phyloP scores from a whole-genome alignment of 2,329 filamentous ascomycete genomes.

The Exophiala bonariae region DNA sequence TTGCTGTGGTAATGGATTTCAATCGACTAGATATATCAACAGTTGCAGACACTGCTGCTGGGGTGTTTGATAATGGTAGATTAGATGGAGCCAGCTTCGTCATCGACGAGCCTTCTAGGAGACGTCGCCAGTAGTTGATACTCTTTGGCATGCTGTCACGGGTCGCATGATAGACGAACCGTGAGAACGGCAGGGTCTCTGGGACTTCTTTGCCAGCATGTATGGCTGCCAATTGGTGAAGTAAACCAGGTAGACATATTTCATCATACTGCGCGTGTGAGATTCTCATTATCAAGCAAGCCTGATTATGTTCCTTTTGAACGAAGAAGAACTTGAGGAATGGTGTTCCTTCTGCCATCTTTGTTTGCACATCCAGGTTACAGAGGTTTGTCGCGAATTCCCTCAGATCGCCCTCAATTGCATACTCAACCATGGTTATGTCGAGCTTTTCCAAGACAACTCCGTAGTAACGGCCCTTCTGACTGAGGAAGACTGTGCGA shows the following conservation, averaged over 20 bases:
- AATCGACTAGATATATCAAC: conserved; percentile 48
- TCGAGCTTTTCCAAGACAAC: conserved; percentile 60
- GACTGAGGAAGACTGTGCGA: conserved; percentile 63
- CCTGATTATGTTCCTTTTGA: conserved; percentile 39
- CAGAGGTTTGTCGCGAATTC: conserved; percentile 55
- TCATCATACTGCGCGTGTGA: conserved; percentile 71
- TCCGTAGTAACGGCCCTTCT: conserved; percentile 52
- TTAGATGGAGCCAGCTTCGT: conserved; percentile 22
- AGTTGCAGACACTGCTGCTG: conserved; percentile 25
- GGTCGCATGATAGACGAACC: conserved; percentile 42
- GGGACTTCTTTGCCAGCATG: conserved; percentile 43
- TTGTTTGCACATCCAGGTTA: conserved; percentile 55
- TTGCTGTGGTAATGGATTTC: conserved; percentile 62
- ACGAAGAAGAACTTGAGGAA: conserved; percentile 63
- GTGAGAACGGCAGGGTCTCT: conserved; percentile 44
- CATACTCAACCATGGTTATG: conserved; percentile 53
- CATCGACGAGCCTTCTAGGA: conserved; percentile 58
- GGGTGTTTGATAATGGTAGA: neutral
- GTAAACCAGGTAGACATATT: conserved; percentile 64
- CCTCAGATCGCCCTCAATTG: conserved; percentile 53
- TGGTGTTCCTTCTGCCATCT: conserved; percentile 58
- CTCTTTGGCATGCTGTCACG: conserved; percentile 42
- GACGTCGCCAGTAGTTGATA: conserved; percentile 60
- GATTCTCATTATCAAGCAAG: conserved; percentile 55
- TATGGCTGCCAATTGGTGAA: conserved; percentile 59